Evolutionary conservation across 1,284 basidiomycete genomes (phyloP).

Genomic region (Coniophora puteana): DNA sequence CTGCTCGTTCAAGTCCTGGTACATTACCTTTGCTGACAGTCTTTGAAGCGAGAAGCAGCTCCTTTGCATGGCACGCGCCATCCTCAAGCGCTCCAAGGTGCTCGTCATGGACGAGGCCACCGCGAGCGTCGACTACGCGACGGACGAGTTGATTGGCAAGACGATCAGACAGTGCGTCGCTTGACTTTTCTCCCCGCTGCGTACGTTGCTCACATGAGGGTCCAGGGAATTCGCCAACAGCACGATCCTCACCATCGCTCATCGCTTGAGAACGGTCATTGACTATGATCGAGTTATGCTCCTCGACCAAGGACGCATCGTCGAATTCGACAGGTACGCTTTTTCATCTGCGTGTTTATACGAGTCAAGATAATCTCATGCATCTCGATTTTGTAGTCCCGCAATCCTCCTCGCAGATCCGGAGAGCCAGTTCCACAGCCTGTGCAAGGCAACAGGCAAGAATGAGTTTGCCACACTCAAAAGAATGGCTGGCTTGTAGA

Average conservation of each 20-base stretch:
- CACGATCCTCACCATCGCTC: constrained; percentile 71
- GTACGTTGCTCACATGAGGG: background rate
- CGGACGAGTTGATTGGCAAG: constrained; percentile 56
- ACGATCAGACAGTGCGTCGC: constrained; percentile 53
- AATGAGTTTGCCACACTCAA: constrained; percentile 75
- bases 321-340: constrained; percentile 69
- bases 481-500: constrained; percentile 54
- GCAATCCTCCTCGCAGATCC: constrained; percentile 61
- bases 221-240: constrained; percentile 60
- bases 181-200: background rate
- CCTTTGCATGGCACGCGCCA: constrained; percentile 64
- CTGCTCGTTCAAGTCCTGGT: background rate
- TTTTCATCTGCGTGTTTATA: background rate
- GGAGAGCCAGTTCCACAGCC: constrained; percentile 68
- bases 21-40: constrained; percentile 2
- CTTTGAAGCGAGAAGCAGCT: constrained; percentile 52
- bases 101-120: constrained; percentile 57
- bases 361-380: background rate
- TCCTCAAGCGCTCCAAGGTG: constrained; percentile 52
- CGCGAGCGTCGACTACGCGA: constrained; percentile 57
- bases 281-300: constrained; percentile 78
- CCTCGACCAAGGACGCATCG: constrained; percentile 81
- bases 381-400: constrained; percentile 47
- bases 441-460: constrained; percentile 83
- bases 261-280: constrained; percentile 66